Conservation (phyloP, 805 yeast genomes). For the Yarrowia sp. region DNA sequence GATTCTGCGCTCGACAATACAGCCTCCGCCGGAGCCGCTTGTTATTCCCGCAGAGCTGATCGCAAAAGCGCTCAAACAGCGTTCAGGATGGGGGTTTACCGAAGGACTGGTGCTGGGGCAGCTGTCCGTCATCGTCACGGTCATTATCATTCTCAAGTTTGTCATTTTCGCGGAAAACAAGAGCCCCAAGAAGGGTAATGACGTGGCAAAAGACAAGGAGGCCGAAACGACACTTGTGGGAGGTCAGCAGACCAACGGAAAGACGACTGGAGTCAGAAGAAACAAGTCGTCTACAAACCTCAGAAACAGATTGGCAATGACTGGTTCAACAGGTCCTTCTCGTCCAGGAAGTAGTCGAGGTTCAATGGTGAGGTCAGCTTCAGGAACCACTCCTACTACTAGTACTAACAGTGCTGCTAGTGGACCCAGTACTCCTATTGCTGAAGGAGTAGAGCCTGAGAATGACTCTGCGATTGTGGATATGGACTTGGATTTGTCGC, state of each 20-base stretch:
- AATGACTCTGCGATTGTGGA: not conserved
- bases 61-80: not conserved
- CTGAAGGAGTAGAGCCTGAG: constrained; percentile 1
- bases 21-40: constrained; percentile 16
- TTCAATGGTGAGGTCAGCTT: not conserved
- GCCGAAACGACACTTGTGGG: not conserved
- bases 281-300: constrained; percentile 13
- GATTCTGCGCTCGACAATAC: not conserved
- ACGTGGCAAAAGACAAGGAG: constrained; percentile 15
- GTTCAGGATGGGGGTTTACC: constrained; percentile 25
- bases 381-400: not conserved
- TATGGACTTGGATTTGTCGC: not conserved
- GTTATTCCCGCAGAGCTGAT: constrained; percentile 15
- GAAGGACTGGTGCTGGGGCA: constrained; percentile 24
- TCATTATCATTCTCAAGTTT: constrained; percentile 18
- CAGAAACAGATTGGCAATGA: constrained; percentile 11
- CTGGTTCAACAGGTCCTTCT: not conserved
- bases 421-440: not conserved
- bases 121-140: constrained; percentile 17
- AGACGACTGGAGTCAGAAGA: not conserved
- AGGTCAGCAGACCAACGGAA: not conserved
- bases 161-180: constrained; percentile 25
- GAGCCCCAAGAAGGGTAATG: constrained; percentile 2
- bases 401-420: not conserved
- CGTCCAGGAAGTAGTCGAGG: constrained; percentile 12